Evolutionary conservation across 257 asterid species (phyloP).

Genomic region (Solanum piurae): DNA sequence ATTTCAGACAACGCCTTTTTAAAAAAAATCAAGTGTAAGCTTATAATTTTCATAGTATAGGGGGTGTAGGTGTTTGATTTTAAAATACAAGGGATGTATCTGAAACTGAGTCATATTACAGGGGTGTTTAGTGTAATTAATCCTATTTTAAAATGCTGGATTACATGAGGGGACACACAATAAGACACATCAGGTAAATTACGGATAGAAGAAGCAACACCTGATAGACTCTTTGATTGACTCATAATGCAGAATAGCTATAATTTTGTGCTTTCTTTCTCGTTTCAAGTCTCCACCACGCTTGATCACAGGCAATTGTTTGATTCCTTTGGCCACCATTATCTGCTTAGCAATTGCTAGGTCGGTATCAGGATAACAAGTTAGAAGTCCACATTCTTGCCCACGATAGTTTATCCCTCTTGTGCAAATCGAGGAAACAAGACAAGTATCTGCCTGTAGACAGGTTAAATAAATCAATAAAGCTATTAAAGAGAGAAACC

Average conservation of each 20-base stretch:
- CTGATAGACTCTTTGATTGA: slow-evolving; percentile 71
- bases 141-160: not conserved
- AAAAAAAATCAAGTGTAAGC: not conserved
- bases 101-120: not conserved
- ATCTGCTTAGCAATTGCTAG: slow-evolving; percentile 82
- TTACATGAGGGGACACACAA: not conserved
- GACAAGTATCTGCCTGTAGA: slow-evolving; percentile 45
- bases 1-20: not conserved
- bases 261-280: slow-evolving; percentile 48
- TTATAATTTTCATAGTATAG: not conserved
- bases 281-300: slow-evolving; percentile 43
- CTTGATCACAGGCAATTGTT: slow-evolving; percentile 82
- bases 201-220: slow-evolving; percentile 16
- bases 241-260: slow-evolving; percentile 66
- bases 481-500: not conserved
- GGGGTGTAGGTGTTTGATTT: not conserved
- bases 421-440: slow-evolving; percentile 67
- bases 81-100: not conserved
- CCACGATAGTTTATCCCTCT: slow-evolving; percentile 75
- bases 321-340: slow-evolving; percentile 92
- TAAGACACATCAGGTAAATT: not conserved
- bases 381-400: slow-evolving; percentile 63
- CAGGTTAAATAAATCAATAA: not conserved
- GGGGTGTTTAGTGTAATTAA: not conserved
- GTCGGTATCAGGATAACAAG: slow-evolving; percentile 85